phyloP scores from a whole-genome alignment of 495 filamentous ascomycete genomes.

The Penicilliopsis zonata region DNA sequence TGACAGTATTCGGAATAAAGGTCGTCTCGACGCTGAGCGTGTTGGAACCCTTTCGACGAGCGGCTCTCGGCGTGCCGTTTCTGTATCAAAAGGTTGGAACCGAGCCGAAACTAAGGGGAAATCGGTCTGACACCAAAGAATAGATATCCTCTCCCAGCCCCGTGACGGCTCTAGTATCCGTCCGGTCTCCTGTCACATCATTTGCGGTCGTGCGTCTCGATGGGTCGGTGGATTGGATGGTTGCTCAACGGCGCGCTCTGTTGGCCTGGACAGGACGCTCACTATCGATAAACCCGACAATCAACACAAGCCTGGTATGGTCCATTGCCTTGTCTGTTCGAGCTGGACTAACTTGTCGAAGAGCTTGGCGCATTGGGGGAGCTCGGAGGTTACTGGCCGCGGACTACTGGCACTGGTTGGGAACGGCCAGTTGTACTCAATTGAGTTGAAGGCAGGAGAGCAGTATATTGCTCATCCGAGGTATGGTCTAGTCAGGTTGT shows the following conservation, averaged over 20 bases:
- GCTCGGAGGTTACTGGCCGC: constrained; percentile 71
- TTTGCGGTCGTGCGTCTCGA: constrained; percentile 81
- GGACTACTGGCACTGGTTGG: constrained; percentile 77
- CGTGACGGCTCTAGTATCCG: constrained; percentile 73
- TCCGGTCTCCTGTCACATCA: constrained; percentile 71
- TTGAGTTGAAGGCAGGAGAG: constrained; percentile 65
- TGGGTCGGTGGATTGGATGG: constrained; percentile 92
- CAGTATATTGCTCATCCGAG: constrained; percentile 78
- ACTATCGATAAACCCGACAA: constrained; percentile 56
- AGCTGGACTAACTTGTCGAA: constrained; percentile 40
- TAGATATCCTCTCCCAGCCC: constrained; percentile 74
- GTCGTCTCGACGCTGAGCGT: constrained; percentile 78
- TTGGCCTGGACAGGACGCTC: constrained; percentile 95
- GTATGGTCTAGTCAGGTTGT: constrained; percentile 17
- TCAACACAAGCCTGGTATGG: constrained; percentile 60
- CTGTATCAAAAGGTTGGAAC: constrained; percentile 64
- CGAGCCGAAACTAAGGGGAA: not conserved
- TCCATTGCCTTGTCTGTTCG: constrained; percentile 1
- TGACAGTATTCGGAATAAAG: constrained; percentile 19
- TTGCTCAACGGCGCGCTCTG: constrained; percentile 71
- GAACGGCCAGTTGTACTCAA: constrained; percentile 74
- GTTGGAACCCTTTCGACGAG: constrained; percentile 68
- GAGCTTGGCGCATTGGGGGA: constrained; percentile 85
- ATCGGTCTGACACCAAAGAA: not conserved
- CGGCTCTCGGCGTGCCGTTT: constrained; percentile 75